Percentiles rank a stretch among this genome's conserved stretches.
Evolutionary conservation across 169 alveolate species (phyloP).

Genomic region (Plasmodium gonderi): DNA sequence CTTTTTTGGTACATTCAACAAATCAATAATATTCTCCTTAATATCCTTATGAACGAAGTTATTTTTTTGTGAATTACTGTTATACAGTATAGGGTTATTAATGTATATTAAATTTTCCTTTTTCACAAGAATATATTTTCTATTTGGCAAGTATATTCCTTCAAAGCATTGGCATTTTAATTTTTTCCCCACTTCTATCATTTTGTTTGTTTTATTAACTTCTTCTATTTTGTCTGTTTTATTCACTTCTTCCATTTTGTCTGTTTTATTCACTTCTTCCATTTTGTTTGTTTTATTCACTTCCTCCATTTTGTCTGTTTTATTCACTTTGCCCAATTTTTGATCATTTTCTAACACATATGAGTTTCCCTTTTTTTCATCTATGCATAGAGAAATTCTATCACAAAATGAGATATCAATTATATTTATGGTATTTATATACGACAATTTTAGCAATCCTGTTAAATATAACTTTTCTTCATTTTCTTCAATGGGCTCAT

Average conservation of each 20-base stretch:
- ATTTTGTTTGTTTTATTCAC: background rate
- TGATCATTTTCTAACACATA: background rate
- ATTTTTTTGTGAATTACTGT: background rate
- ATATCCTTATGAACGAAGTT: constrained; percentile 50
- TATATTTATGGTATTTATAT: constrained; percentile 48
- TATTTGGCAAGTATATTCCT: constrained; percentile 63
- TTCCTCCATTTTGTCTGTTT: background rate
- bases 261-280: background rate
- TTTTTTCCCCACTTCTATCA: background rate
- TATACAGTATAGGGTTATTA: background rate
- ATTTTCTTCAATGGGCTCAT: background rate
- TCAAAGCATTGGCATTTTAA: constrained; percentile 49
- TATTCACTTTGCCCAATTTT: background rate
- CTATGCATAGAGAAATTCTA: background rate
- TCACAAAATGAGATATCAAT: constrained; percentile 55
- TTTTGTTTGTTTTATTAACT: background rate
- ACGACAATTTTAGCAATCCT: constrained; percentile 55
- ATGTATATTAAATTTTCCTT: constrained; percentile 22
- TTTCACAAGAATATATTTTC: constrained; percentile 15
- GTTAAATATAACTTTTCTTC: constrained; percentile 21
- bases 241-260: too few relatives aligned
- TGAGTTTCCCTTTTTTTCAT: background rate
- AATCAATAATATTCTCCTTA: constrained; percentile 40
- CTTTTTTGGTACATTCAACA: constrained; percentile 31
- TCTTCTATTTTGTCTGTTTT: background rate